These are phyloP conservation scores for Pichia paraexigua DNA, from an alignment of 805 yeast species.

Conservation along the genomic window DNA sequence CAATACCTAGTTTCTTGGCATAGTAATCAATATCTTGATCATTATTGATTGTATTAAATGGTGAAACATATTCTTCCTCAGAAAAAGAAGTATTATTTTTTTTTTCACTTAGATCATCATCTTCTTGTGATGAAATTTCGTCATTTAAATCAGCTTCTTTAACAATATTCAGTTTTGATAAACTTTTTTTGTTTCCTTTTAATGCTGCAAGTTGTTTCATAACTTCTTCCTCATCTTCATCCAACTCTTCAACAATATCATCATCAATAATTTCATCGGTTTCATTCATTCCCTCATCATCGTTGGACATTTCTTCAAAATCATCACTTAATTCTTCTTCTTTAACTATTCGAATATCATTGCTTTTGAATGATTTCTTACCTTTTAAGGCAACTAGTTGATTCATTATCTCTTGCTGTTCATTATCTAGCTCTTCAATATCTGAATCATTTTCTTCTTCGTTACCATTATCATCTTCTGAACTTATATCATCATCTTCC, in stretches of 20 bases:
- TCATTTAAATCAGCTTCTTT: slow-evolving; percentile 20
- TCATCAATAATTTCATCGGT: slow-evolving; percentile 18
- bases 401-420: slow-evolving; percentile 29
- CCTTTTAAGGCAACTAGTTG: slow-evolving; percentile 35
- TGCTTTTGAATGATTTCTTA: slow-evolving; percentile 7
- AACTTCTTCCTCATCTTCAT: slow-evolving; percentile 10
- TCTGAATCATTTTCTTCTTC: slow-evolving; percentile 24
- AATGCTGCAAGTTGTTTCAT: slow-evolving; percentile 7
- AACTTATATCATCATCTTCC: slow-evolving; percentile 16
- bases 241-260: slow-evolving; percentile 13
- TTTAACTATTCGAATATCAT: slow-evolving; percentile 24
- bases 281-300: slow-evolving; percentile 11
- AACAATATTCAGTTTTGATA: slow-evolving; percentile 15
- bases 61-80: slow-evolving; percentile 13
- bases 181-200: slow-evolving; percentile 6
- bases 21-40: slow-evolving; percentile 77
- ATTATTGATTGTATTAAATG: slow-evolving; percentile 30
- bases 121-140: slow-evolving; percentile 7
- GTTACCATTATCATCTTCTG: slow-evolving; percentile 5
- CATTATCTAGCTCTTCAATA: slow-evolving; percentile 11
- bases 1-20: slow-evolving; percentile 71
- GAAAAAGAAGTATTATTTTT: slow-evolving; percentile 5
- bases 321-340: slow-evolving; percentile 19
- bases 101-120: background rate
- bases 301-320: slow-evolving; percentile 8